A percentile compares a stretch with the other conserved stretches of the same genome.
These are phyloP conservation scores for Pleurotus salmoneostramineus DNA, from an alignment of 768 basidiomycete genomes.

Conservation along the genomic window DNA sequence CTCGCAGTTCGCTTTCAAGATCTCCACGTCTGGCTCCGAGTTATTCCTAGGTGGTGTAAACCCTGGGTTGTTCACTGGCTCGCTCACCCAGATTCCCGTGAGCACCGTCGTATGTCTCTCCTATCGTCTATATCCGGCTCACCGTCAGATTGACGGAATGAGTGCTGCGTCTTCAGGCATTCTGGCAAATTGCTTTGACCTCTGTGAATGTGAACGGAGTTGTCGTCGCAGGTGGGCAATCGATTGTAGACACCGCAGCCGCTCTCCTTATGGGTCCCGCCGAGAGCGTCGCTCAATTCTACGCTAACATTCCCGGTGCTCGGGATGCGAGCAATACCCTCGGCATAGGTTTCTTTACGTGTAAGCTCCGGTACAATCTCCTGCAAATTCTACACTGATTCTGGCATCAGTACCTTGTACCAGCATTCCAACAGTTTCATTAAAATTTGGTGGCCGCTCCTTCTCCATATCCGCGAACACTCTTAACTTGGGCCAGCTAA, in stretches of 20 bases:
- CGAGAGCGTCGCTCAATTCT: constrained; percentile 15
- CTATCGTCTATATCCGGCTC: too few species aligned
- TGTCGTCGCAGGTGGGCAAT: constrained; percentile 15
- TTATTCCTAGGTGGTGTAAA: constrained; percentile 56
- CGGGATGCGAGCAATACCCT: neutral
- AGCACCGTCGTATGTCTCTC: constrained; percentile 19
- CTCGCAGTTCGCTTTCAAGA: constrained; percentile 45
- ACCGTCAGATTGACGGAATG: neutral
- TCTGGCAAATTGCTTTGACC: constrained; percentile 28
- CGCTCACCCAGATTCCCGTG: constrained; percentile 34
- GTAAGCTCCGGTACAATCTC: neutral
- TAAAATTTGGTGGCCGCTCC: constrained; percentile 13
- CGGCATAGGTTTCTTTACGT: constrained; percentile 8
- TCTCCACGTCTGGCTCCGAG: constrained; percentile 39
- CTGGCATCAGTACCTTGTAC: neutral
- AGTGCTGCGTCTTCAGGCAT: constrained; percentile 16
- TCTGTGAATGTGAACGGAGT: constrained; percentile 22
- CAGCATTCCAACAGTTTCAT: constrained; percentile 14
- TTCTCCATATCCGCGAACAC: constrained; percentile 12
- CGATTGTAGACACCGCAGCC: constrained; percentile 40
- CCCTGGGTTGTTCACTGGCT: constrained; percentile 36
- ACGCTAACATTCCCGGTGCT: neutral
- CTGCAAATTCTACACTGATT: neutral
- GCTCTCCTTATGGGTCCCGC: constrained; percentile 33
- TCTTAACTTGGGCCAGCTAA: constrained; percentile 32